Percentiles rank a stretch among this genome's conserved stretches.
phyloP scores from a whole-genome alignment of 2,329 filamentous ascomycete species.

The Truncatella angustata region DNA sequence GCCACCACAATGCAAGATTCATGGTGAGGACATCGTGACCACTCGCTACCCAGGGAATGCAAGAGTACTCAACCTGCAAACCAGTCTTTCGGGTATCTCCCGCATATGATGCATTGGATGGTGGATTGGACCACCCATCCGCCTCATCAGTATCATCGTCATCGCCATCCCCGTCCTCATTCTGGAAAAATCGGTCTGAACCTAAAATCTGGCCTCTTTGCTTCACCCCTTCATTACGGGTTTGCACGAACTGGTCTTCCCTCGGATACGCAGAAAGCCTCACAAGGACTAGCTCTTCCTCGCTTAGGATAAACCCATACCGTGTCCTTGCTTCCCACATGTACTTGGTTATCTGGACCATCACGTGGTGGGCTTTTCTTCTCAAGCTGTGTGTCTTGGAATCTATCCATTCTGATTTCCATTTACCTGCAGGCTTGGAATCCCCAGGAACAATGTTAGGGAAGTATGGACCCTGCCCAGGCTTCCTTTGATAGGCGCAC shows the following conservation, averaged over 20 bases:
- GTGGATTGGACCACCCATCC: background rate
- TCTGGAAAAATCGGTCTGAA: too few relatives aligned
- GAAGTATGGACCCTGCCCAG: background rate
- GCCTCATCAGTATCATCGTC: background rate
- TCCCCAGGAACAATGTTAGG: conserved; percentile 9
- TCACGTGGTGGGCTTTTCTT: background rate
- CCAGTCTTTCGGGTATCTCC: background rate
- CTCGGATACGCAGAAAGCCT: background rate
- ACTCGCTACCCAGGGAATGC: background rate
- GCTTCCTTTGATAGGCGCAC: background rate
- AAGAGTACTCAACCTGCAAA: background rate
- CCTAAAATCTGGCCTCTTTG: background rate
- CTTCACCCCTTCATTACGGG: background rate
- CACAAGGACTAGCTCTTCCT: conserved; percentile 10
- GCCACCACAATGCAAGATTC: conserved; percentile 9
- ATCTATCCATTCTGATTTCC: conserved; percentile 11
- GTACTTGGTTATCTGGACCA: conserved; percentile 11
- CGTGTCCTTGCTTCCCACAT: conserved; percentile 4
- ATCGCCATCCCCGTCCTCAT: too few relatives aligned
- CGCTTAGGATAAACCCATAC: conserved; percentile 9
- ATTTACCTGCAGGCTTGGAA: conserved; percentile 8
- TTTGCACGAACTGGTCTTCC: background rate
- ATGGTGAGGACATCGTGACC: background rate
- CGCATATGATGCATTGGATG: background rate
- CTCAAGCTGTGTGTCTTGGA: background rate